phyloP scores from a whole-genome alignment of 176 grass and related monocot genomes.

The Oryza glaberrima region DNA sequence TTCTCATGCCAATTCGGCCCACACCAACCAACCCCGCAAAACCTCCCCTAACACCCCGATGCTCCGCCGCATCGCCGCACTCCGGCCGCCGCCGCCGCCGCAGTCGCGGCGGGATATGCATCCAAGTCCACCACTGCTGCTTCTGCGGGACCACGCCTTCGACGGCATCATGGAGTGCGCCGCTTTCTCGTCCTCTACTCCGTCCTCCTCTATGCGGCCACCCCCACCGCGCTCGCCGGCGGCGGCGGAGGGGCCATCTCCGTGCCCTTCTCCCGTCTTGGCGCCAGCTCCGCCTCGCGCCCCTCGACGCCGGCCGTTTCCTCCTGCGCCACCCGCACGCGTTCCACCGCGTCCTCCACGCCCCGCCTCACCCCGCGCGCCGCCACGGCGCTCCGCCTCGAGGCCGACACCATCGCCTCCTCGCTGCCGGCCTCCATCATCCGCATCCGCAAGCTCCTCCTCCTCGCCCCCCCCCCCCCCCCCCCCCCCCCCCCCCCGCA shows the following conservation, averaged over 20 bases:
- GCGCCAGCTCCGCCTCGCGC: slow-evolving; percentile 61
- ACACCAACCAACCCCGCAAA: background rate
- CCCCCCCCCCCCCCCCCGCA: slow-evolving; percentile 4
- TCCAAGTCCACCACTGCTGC: slow-evolving; percentile 71
- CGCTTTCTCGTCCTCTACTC: slow-evolving; percentile 60
- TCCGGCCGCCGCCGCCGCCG: slow-evolving; percentile 19
- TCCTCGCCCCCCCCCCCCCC: slow-evolving; percentile 57
- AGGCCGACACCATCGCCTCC: slow-evolving; percentile 49
- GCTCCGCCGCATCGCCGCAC: slow-evolving; percentile 50
- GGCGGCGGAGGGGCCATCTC: slow-evolving; percentile 35
- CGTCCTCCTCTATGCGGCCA: slow-evolving; percentile 58
- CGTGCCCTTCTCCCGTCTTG: slow-evolving; percentile 64
- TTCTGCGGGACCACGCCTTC: slow-evolving; percentile 77
- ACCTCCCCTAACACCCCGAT: slow-evolving; percentile 10
- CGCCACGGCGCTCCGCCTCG: slow-evolving; percentile 43
- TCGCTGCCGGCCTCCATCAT: slow-evolving; percentile 42
- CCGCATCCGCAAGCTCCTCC: slow-evolving; percentile 79
- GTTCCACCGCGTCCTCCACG: slow-evolving; percentile 92
- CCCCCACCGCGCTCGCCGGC: slow-evolving; percentile 34
- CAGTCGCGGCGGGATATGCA: background rate
- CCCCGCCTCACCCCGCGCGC: slow-evolving; percentile 81
- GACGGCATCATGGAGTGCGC: slow-evolving; percentile 86
- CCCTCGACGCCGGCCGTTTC: slow-evolving; percentile 63
- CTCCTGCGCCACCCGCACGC: slow-evolving; percentile 82
- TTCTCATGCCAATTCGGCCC: background rate